These are phyloP conservation scores for Podaxis sp. DNA, from an alignment of 768 basidiomycete genomes.

Conservation along the genomic window DNA sequence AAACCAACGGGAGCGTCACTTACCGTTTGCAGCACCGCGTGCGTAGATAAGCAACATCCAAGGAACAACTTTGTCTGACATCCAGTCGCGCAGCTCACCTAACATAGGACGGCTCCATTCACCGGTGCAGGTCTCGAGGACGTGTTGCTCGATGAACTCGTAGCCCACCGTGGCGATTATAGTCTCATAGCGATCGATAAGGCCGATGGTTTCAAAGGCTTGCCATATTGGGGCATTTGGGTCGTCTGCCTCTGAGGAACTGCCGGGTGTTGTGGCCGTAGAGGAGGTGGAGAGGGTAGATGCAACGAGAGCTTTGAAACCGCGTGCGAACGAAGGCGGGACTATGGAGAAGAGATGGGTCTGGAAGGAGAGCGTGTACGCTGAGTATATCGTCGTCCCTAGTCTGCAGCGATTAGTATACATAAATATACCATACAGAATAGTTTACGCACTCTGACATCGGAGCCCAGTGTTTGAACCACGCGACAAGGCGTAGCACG, in stretches of 20 bases:
- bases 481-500: slow-evolving; percentile 60
- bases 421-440: not conserved
- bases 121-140: slow-evolving; percentile 61
- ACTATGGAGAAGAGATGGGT: slow-evolving; percentile 73
- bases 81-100: slow-evolving; percentile 66
- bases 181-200: slow-evolving; percentile 81
- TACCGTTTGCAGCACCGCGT: slow-evolving; percentile 57
- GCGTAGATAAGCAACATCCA: slow-evolving; percentile 88
- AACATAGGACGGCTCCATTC: slow-evolving; percentile 73
- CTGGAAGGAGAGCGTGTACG: slow-evolving; percentile 71
- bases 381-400: slow-evolving; percentile 54
- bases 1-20: slow-evolving; percentile 20
- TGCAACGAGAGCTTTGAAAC: slow-evolving; percentile 67
- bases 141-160: slow-evolving; percentile 78
- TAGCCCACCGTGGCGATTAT: slow-evolving; percentile 84
- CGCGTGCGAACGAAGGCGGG: slow-evolving; percentile 64
- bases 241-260: not conserved
- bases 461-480: slow-evolving; percentile 79
- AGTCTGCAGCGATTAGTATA: slow-evolving; percentile 41
- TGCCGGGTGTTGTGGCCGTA: not conserved
- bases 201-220: slow-evolving; percentile 66
- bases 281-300: slow-evolving; percentile 38
- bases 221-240: slow-evolving; percentile 43
- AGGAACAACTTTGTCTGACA: slow-evolving; percentile 73
- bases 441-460: slow-evolving; percentile 52